phyloP scores from a whole-genome alignment of 2,329 filamentous ascomycete species.

The Diaporthe velutina region DNA sequence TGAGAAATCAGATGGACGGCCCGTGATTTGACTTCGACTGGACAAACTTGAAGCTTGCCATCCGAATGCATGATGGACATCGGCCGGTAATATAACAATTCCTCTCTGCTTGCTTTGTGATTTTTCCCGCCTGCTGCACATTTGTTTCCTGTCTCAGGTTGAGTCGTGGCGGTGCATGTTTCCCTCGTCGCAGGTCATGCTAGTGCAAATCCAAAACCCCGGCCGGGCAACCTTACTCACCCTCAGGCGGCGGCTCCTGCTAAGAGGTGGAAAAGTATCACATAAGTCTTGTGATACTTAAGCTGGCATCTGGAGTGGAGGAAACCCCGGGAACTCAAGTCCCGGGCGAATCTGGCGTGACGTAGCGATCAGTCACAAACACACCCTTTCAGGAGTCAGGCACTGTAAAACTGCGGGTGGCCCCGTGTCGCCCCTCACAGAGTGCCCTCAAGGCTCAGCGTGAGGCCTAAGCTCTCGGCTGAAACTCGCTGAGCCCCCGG shows the following conservation, averaged over 20 bases:
- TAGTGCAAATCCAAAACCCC: slow-evolving; percentile 30
- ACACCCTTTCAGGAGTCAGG: not conserved
- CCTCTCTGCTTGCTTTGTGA: slow-evolving; percentile 5
- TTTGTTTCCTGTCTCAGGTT: slow-evolving; percentile 24
- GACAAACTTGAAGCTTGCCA: slow-evolving; percentile 5
- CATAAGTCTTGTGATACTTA: slow-evolving; percentile 7
- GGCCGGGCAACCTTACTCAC: slow-evolving; percentile 12
- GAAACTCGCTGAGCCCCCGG: slow-evolving; percentile 28
- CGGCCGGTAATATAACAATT: slow-evolving; percentile 18
- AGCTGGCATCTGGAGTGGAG: not conserved
- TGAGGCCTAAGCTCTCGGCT: slow-evolving; percentile 27
- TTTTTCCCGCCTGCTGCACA: not conserved
- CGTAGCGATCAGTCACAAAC: slow-evolving; percentile 15
- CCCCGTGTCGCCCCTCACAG: not conserved
- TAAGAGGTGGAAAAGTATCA: not conserved
- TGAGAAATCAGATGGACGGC: slow-evolving; percentile 18
- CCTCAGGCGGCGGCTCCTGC: not conserved
- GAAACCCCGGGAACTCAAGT: slow-evolving; percentile 14
- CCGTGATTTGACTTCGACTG: slow-evolving; percentile 3
- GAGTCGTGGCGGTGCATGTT: slow-evolving; percentile 29
- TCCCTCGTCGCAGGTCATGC: slow-evolving; percentile 30
- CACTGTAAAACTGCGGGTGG: slow-evolving; percentile 19
- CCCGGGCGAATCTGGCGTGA: slow-evolving; percentile 19
- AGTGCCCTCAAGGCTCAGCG: slow-evolving; percentile 1
- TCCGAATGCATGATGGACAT: slow-evolving; percentile 15